Evolutionary conservation across 2,329 filamentous ascomycete species (phyloP).

Genomic region (Lasiodiplodia hormozganensis): DNA sequence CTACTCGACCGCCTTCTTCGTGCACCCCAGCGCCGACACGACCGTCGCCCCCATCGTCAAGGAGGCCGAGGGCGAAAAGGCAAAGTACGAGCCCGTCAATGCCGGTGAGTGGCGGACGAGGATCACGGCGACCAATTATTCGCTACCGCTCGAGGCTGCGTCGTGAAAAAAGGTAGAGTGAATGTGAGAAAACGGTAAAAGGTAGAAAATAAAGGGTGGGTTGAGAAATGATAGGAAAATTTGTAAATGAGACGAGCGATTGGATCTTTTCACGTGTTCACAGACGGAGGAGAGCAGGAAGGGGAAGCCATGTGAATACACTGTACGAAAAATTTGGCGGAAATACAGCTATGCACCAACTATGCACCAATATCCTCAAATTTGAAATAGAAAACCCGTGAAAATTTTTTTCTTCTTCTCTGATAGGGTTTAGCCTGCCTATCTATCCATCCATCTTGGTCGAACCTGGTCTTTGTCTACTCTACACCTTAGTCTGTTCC

Average conservation of each 20-base stretch:
- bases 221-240: too few species aligned
- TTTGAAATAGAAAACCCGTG: background rate
- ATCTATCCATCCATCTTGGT: background rate
- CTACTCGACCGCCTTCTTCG: constrained; percentile 93
- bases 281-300: too few species aligned
- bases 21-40: constrained; percentile 80
- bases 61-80: constrained; percentile 58
- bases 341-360: background rate
- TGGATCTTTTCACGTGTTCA: too few species aligned
- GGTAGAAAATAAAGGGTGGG: background rate
- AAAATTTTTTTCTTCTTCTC: background rate
- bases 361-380: background rate
- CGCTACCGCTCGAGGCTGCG: constrained; percentile 5
- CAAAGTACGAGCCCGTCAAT: constrained; percentile 77
- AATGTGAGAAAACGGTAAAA: background rate
- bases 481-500: constrained; percentile 26
- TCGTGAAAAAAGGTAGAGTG: background rate
- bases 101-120: constrained; percentile 82
- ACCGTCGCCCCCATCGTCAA: constrained; percentile 62
- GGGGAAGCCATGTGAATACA: background rate
- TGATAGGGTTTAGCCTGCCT: background rate
- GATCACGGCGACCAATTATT: constrained; percentile 74
- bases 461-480: background rate
- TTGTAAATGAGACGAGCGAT: background rate
- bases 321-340: background rate